Evolutionary conservation across 108 stramenopile genomes (phyloP), one percentile per base, ranked within the genome.

Genomic region (Nitzschia palea): DNA sequence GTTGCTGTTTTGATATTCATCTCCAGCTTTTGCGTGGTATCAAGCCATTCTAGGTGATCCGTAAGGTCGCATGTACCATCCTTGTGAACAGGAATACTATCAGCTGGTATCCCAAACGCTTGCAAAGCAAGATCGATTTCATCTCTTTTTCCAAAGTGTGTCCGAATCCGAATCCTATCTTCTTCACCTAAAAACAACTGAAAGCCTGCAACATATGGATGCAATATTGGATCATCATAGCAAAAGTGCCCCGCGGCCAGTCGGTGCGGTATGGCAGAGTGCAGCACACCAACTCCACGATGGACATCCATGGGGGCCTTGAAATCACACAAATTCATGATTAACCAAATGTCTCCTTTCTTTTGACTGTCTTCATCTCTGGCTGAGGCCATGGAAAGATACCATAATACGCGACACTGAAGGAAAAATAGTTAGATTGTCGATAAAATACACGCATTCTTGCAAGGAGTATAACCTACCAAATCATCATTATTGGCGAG

Each of bases 51-150:
- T 10, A 26, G 40, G 50, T 59, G 62, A 29, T 42, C 50, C 2
- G 29, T 48, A 17, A 35, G 15, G 27, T 25, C 20, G 5, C 54
- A 35, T 26, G 40, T 37, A 12, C 47, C 64, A 27, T 73, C 62
- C 15, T 56, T 18, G 0, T 34, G 17, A 20, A 50, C 31, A 2
- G 27, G 25, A 32, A 3, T 30, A 25, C 48, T 43, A 30, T 65
- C 36, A 2, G 54, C 32, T 2, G 63, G 72, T 20, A 73, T 73
- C 14, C 72, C 72, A 59, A 35, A 73, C 12, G 72, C 65, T 37
- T 65, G 53, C 3, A 73, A 36, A 37, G 44, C 32, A 52, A 73
- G 65, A 3, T 28, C 31, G 34, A 60, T 59, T 18, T 73, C 57
- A 18, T 45, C n/a, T 14, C 28, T 55, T 10, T 17, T 43, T 0